Evolutionary conservation across 2,329 filamentous ascomycete genomes (phyloP), one percentile per base, ranked within the genome.

Genomic region (Beauveria pseudobassiana): DNA sequence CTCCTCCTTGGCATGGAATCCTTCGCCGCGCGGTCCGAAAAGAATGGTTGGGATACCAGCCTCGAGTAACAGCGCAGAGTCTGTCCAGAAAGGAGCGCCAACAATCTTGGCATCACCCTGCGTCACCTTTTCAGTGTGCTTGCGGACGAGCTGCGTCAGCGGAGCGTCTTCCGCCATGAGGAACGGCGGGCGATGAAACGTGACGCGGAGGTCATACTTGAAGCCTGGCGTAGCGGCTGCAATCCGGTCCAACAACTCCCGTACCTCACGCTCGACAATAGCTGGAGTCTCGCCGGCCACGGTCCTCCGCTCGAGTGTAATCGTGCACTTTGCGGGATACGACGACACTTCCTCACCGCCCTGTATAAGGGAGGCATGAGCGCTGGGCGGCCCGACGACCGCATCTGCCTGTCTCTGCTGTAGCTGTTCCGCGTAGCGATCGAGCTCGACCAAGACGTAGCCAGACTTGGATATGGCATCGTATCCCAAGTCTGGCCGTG

Each of bases 281-380:
- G 75, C 68, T 0, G 69, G 62, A 0, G 76, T 77, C 65, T 83
- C 78, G 3, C 71, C 73, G 2, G 77, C 69, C 0, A 83, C 65
- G 0, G 79, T 83, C 8, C 81, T 76, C 6, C 78, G 74, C 63
- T 84, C 81, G 1, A 83, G 56, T 0, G 74, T 75, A 20, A 83
- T 70, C 0, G 72, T 79, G 67, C 80, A 82, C n/a, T 70, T 69
- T 0, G 73, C 77, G 0, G 80, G 80, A 56, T 84, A 84, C 0
- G 78, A 82, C 0, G 80, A 80, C 0, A 73, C 70, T 56, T 83
- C 82, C 59, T 83, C 78, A 0, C 81, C 80, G 1, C 81, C 80
- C 14, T 72, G 73, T 49, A 83, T 78, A 6, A 79, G 63, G 0
- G 77, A 77, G 5, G 77, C 79, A 52, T 83, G 81, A 3, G 82